Base-by-base conservation (phyloP, 306 rosid species). In the Rosa lucieae region DNA sequence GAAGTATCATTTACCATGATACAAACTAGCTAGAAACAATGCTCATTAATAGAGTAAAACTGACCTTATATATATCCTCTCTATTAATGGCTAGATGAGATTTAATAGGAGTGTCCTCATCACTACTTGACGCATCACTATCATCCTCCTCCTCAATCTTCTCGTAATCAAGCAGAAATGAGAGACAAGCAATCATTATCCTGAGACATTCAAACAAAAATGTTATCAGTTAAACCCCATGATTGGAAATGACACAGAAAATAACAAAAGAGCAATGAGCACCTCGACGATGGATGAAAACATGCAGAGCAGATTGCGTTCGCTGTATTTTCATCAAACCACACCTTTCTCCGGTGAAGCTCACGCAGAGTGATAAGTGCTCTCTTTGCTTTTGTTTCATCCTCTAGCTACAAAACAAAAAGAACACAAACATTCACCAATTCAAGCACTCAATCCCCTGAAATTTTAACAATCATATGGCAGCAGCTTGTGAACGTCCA, bases 241-340 rank as follows among this genome's bases (percentile, higher is more conserved):
- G 21, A 69, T 65, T 35, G 39, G 67, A 44, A 59, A 47, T 37
- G 20, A 51, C 74, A 73, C 44, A 76, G 49, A 72, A 42, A 67
- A 53, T 49, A 63, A 70, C 44, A 59, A 77, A 37, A 67, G 37
- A 78, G 13, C 52, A 29, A 42, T 11, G 29, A 43, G n/a, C 48
- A 92, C 99, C 97, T 92, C 12, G 97, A 75, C 1, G 95, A 79
- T 5, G 90, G 88, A 86, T 92, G 99, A 76, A 92, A 83, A 71
- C 89, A 89, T 10, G 97, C 97, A 35, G 82, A 84, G 78, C 97
- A 92, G 59, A 94, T 89, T n/a, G 97, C 97, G 85, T 94, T 89
- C 15, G 97, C 95, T 3, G 99, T 91, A 84, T 93, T 86, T 75
- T 92, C 99, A 70, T 94, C 97, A 61, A 92, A 91, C 97, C 97